A percentile compares a stretch with the other conserved stretches of the same genome.
Evolutionary conservation across 2,329 filamentous ascomycete species (phyloP).

Genomic region (Claviceps paspali): DNA sequence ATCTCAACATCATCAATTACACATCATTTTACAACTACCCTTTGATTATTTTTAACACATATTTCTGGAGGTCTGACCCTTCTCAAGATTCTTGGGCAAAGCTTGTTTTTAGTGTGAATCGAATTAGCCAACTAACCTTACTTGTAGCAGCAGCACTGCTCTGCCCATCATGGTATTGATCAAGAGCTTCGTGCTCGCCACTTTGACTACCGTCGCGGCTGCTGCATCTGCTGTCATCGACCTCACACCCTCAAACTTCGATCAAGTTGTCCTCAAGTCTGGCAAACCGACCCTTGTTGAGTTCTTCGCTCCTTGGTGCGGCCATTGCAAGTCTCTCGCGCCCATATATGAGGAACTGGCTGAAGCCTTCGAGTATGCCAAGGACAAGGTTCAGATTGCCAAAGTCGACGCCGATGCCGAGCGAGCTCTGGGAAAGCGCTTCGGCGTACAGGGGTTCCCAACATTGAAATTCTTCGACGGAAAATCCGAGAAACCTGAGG

Average conservation of each 20-base stretch:
- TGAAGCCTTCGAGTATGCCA: slow-evolving; percentile 52
- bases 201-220: slow-evolving; percentile 38
- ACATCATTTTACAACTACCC: too few species aligned
- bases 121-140: neutral
- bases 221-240: slow-evolving; percentile 78
- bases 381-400: slow-evolving; percentile 65
- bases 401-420: slow-evolving; percentile 94
- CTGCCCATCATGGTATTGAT: slow-evolving; percentile 35
- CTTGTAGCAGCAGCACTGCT: neutral
- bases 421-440: slow-evolving; percentile 68
- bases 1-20: too few species aligned
- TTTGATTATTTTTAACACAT: too few species aligned
- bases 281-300: slow-evolving; percentile 93
- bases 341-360: slow-evolving; percentile 90
- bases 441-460: slow-evolving; percentile 85
- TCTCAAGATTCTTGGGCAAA: too few species aligned
- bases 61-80: too few species aligned
- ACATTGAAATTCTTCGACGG: slow-evolving; percentile 97
- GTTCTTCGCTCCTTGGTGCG: slow-evolving; percentile 98
- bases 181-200: slow-evolving; percentile 44
- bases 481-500: slow-evolving; percentile 68
- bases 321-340: slow-evolving; percentile 95
- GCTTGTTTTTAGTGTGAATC: neutral
- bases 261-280: slow-evolving; percentile 72
- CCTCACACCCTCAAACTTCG: slow-evolving; percentile 81